Conservation (phyloP, 345 rosid species). For the Brassica cretica region DNA sequence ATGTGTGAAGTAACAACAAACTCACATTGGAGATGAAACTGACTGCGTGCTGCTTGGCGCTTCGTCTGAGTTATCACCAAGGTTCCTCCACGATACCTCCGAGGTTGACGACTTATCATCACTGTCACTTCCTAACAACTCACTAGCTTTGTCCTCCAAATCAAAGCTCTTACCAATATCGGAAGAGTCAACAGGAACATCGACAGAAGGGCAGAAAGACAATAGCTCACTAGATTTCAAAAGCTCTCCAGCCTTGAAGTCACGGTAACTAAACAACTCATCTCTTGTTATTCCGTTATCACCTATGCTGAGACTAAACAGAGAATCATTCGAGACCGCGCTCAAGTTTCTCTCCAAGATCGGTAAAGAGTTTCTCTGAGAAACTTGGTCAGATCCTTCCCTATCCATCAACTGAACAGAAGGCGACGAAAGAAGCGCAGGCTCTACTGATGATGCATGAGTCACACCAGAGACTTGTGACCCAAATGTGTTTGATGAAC, state of each 20-base stretch:
- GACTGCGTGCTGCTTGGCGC: slow-evolving; percentile 24
- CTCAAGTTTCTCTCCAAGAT: slow-evolving; percentile 38
- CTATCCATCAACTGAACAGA: slow-evolving; percentile 74
- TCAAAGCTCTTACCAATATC: slow-evolving; percentile 39
- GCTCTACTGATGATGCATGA: slow-evolving; percentile 40
- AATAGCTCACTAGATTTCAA: slow-evolving; percentile 35
- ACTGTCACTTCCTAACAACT: background rate
- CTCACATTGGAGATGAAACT: slow-evolving; percentile 35
- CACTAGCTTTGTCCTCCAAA: slow-evolving; percentile 20
- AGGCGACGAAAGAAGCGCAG: slow-evolving; percentile 28
- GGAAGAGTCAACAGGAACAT: slow-evolving; percentile 20
- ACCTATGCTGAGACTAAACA: slow-evolving; percentile 48
- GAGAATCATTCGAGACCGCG: slow-evolving; percentile 43
- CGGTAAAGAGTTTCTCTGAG: slow-evolving; percentile 20
- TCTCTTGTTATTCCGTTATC: slow-evolving; percentile 35
- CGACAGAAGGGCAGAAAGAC: slow-evolving; percentile 27
- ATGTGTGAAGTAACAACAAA: slow-evolving; percentile 8
- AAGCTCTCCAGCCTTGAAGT: slow-evolving; percentile 34
- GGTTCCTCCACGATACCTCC: slow-evolving; percentile 31
- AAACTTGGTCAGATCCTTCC: slow-evolving; percentile 32
- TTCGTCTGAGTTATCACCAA: slow-evolving; percentile 38
- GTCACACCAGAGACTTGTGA: slow-evolving; percentile 48
- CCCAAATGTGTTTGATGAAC: slow-evolving; percentile 30
- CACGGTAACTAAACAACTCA: slow-evolving; percentile 39
- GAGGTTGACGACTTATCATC: slow-evolving; percentile 35